A percentile compares a stretch with the other conserved stretches of the same genome.
These are phyloP conservation scores for Hypoxylon sp. DNA, from an alignment of 2,329 filamentous ascomycete genomes.

Conservation along the genomic window DNA sequence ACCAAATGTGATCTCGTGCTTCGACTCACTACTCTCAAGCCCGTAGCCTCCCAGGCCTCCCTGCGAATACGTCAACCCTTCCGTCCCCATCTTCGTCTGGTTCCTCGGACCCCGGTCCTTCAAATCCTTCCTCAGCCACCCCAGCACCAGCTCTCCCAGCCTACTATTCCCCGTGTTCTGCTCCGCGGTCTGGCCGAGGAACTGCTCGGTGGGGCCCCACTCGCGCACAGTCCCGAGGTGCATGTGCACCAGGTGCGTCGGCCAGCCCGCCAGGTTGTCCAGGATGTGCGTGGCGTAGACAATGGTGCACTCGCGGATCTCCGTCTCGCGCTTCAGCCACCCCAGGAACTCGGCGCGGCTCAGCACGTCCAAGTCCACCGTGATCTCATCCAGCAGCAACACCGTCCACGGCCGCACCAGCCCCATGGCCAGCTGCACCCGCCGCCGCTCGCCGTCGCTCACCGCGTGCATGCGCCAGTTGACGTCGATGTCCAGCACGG, in stretches of 20 bases:
- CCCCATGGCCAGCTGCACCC: conserved; percentile 97
- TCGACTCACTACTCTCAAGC: conserved; percentile 63
- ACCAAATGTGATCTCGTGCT: conserved; percentile 32
- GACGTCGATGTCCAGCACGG: conserved; percentile 91
- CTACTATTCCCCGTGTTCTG: conserved; percentile 79
- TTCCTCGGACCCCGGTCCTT: conserved; percentile 82
- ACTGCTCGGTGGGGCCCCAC: conserved; percentile 81
- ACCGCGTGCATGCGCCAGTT: conserved; percentile 97
- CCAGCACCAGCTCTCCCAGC: conserved; percentile 88
- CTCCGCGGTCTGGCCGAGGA: conserved; percentile 69
- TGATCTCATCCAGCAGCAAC: conserved; percentile 94
- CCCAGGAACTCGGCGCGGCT: conserved; percentile 86
- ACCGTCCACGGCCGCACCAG: conserved; percentile 92
- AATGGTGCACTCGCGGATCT: conserved; percentile 85
- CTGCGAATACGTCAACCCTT: conserved; percentile 75
- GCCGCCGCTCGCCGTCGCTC: conserved; percentile 88
- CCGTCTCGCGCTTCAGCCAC: conserved; percentile 91
- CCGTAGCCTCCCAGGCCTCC: conserved; percentile 70
- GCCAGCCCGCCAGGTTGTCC: conserved; percentile 95
- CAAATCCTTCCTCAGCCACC: conserved; percentile 88
- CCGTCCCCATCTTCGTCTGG: conserved; percentile 66
- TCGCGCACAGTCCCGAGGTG: conserved; percentile 89
- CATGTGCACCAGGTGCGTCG: conserved; percentile 97
- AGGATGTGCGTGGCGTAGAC: conserved; percentile 98
- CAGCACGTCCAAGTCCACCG: conserved; percentile 93